Evolutionary conservation across 768 basidiomycete species (phyloP).

Genomic region (Naganishia onofrii): DNA sequence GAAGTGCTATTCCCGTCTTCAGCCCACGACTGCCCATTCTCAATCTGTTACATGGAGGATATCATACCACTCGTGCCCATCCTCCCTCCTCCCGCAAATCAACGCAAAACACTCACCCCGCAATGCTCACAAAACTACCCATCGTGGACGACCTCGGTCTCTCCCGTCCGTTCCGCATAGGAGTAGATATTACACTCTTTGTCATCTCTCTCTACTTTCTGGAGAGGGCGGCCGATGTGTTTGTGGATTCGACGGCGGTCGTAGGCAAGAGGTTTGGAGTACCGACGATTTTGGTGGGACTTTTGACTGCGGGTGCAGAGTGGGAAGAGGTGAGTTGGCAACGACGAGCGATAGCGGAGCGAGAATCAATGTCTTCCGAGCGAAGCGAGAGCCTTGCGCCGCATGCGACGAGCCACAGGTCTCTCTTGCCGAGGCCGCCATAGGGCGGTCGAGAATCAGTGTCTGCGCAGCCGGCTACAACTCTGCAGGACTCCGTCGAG

Average conservation of each 20-base stretch:
- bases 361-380: background rate
- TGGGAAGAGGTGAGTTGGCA: constrained; percentile 44
- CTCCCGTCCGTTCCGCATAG: constrained; percentile 23
- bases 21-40: no score
- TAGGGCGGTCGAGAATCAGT: background rate
- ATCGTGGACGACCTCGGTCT: constrained; percentile 25
- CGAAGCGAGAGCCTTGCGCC: background rate
- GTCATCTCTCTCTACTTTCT: constrained; percentile 35
- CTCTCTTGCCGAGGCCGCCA: background rate
- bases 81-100: background rate
- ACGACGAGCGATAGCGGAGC: background rate
- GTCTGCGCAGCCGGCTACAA: no score
- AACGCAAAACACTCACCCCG: background rate
- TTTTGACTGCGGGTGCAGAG: constrained; percentile 42
- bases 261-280: constrained; percentile 36
- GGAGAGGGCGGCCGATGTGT: constrained; percentile 38
- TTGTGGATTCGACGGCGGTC: constrained; percentile 36
- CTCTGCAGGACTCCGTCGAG: no score
- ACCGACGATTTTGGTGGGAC: constrained; percentile 34
- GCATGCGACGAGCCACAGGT: background rate
- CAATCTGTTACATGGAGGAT: no score
- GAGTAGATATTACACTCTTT: constrained; percentile 33
- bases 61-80: background rate
- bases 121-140: constrained; percentile 55
- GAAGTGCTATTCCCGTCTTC: no score